Base-by-base conservation (phyloP, 768 basidiomycete species). In the Kwoniella bestiolae region DNA sequence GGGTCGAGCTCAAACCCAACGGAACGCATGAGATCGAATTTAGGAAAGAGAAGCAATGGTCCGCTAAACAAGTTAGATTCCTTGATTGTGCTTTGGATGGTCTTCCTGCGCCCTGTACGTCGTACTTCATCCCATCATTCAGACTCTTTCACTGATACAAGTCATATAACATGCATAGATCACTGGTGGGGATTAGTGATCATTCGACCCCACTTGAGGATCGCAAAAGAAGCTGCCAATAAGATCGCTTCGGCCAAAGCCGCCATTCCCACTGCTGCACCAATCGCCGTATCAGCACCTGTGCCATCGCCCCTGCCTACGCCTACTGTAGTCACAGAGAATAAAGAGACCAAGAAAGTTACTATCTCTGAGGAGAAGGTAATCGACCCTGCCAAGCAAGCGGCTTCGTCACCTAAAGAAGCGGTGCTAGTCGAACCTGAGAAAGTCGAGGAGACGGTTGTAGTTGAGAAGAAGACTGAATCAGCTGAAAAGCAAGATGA, bases 21-120 rank as follows among this genome's bases (percentile, higher is more conserved):
- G 60, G 60, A 32, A 61, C 60, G 28, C 60, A 61, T 35, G 60
- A 61, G 35, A 53, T 61, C 35, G 60, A 61, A 31, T 61, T 51
- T 31, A 31, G 60, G 5, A 61, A 51, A 53, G 50, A 53, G 23
- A 35, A 31, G 16, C 34, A 28, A 34, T 61, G 49, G 60, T 26
- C 34, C 5, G 32, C 47, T 25, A 51, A 53, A 51, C 46, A 60
- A 38, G 34, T 60, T 4, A 46, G 21, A 35, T 34, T 32, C 31
- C 47, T 60, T 31, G 59, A 60, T 31, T 23, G 47, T 49, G 21
- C 59, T 8, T 47, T 60, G 25, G 59, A 49, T 25, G 47, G 59
- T 23, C 47, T 60, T 0, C 29, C 18, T 14, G 46, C 38, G 16
- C 59, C 59, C 28, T 60, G 59, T 60, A 31, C 34, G 59, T 50